Conservation (phyloP, 148 eudicot genomes). For the Dysphania ambrosioides region DNA sequence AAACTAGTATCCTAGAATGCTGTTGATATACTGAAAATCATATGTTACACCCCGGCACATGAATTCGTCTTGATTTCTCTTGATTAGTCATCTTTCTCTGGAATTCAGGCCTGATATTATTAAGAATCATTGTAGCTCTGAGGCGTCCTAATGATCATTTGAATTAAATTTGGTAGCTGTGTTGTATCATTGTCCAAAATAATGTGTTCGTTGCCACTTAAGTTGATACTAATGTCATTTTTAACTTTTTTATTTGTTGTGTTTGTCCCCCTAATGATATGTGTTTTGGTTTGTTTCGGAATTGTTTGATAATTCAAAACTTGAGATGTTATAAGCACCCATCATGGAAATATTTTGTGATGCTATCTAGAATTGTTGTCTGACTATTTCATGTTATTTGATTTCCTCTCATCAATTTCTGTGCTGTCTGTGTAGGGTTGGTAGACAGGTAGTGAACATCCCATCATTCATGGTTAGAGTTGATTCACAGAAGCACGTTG, state of each 20-base stretch:
- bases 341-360: too few species aligned
- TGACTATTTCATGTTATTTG: background rate
- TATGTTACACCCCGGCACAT: too few species aligned
- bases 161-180: background rate
- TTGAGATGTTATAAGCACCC: too few species aligned
- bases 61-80: background rate
- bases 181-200: too few species aligned
- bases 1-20: too few species aligned
- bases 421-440: conserved; percentile 31
- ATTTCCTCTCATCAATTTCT: background rate
- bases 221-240: background rate
- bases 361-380: too few species aligned
- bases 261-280: too few species aligned
- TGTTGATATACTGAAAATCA: background rate
- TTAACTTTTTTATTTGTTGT: too few species aligned
- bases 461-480: conserved; percentile 62
- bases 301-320: too few species aligned
- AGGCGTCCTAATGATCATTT: background rate
- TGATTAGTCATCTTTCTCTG: background rate
- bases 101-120: background rate
- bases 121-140: background rate
- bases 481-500: conserved; percentile 54
- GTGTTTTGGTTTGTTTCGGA: too few species aligned
- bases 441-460: conserved; percentile 51
- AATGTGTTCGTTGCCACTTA: too few species aligned